Evolutionary conservation across 768 basidiomycete genomes (phyloP).

Genomic region (Trametes villosa): DNA sequence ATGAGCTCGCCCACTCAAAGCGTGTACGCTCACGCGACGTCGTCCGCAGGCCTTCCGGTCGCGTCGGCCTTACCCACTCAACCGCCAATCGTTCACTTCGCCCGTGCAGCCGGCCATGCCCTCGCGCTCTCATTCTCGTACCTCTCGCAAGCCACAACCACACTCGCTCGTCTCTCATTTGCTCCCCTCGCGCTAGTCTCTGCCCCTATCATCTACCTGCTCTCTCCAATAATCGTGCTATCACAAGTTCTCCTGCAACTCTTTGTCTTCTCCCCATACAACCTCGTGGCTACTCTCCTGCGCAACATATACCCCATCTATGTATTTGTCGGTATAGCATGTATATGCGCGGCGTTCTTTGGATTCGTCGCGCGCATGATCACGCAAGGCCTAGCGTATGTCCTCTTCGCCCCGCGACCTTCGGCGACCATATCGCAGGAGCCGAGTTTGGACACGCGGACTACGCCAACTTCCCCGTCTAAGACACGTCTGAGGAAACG

Average conservation of each 20-base stretch:
- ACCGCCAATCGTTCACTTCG: conserved; percentile 27
- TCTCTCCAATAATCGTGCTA: conserved; percentile 54
- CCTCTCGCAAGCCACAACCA: conserved; percentile 7
- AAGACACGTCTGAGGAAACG: conserved; percentile 18
- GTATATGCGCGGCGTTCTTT: conserved; percentile 23
- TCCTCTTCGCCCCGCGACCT: conserved; percentile 15
- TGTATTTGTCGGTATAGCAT: conserved; percentile 28
- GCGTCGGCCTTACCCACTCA: conserved; percentile 1
- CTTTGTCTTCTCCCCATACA: conserved; percentile 51
- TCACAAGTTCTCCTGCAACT: conserved; percentile 45
- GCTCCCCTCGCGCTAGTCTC: conserved; percentile 27
- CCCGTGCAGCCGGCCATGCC: conserved; percentile 15
- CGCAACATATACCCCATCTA: conserved; percentile 33
- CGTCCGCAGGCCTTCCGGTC: neutral
- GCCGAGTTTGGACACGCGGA: neutral
- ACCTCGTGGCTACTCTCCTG: conserved; percentile 25
- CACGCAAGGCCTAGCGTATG: conserved; percentile 11
- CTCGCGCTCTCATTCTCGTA: conserved; percentile 8
- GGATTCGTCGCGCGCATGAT: conserved; percentile 25
- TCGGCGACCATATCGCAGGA: neutral
- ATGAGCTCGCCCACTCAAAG: conserved; percentile 8
- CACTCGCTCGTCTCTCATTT: conserved; percentile 1
- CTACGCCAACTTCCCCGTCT: neutral
- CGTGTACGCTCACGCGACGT: neutral
- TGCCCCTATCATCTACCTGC: conserved; percentile 40